phyloP scores from a whole-genome alignment of 169 alveolate genomes.

The Cryptosporidium meleagridis region DNA sequence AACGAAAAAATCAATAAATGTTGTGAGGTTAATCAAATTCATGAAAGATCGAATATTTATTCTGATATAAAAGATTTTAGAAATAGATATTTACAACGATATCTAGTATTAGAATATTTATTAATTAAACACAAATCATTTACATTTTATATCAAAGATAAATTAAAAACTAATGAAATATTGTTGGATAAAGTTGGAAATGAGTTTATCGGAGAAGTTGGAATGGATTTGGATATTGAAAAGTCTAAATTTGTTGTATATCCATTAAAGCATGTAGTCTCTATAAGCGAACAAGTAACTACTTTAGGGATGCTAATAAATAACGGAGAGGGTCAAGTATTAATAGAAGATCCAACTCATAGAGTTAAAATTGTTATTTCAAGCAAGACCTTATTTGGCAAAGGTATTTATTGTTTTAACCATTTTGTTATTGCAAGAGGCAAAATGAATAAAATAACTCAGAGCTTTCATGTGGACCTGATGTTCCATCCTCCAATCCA shows the following conservation, averaged over 20 bases:
- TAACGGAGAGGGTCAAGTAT: conserved; percentile 24
- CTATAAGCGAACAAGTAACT: background rate
- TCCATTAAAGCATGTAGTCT: background rate
- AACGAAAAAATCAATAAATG: background rate
- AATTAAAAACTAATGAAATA: background rate
- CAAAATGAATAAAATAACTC: conserved; percentile 14
- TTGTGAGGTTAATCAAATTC: background rate
- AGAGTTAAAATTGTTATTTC: background rate
- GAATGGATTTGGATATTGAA: background rate
- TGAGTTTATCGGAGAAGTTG: background rate
- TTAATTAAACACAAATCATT: conserved; percentile 18
- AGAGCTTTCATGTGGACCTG: conserved; percentile 14
- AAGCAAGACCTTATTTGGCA: conserved; percentile 27
- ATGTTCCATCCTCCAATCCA: conserved; percentile 67
- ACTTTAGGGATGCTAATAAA: conserved; percentile 44
- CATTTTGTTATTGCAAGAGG: conserved; percentile 48
- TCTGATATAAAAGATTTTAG: background rate
- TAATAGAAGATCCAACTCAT: conserved; percentile 44
- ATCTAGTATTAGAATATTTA: conserved; percentile 3
- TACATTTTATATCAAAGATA: background rate
- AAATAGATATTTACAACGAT: conserved; percentile 18
- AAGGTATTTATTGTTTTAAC: conserved; percentile 48
- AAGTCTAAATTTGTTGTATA: conserved; percentile 7
- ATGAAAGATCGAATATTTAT: background rate
- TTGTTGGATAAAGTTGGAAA: background rate